Conservation (phyloP, 2,329 filamentous ascomycete species). For the Verticillium alfalfae region DNA sequence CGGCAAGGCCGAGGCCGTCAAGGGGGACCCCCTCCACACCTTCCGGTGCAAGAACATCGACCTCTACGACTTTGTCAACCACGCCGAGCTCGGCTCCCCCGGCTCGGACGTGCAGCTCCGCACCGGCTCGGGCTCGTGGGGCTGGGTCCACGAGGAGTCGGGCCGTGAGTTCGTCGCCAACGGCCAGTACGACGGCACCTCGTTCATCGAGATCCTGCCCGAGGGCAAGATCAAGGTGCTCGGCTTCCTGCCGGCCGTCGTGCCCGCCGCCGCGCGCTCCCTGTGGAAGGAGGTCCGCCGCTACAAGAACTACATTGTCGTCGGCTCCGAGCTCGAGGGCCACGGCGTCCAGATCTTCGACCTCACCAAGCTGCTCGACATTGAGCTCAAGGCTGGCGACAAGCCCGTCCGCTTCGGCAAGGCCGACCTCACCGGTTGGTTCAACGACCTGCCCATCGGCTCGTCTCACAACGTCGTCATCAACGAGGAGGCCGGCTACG, state of each 20-base stretch:
- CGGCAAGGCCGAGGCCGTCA: conserved; percentile 8
- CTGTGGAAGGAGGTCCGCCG: conserved; percentile 29
- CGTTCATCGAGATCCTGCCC: conserved; percentile 33
- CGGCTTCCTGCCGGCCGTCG: conserved; percentile 24
- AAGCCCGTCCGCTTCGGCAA: conserved; percentile 23
- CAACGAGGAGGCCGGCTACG: conserved; percentile 36
- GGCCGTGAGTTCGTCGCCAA: conserved; percentile 18
- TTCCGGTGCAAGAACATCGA: conserved; percentile 27
- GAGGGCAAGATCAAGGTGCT: conserved; percentile 33
- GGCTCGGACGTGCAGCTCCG: conserved; percentile 9
- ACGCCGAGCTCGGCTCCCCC: conserved; percentile 40
- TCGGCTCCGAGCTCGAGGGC: conserved; percentile 30
- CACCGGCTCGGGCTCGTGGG: conserved; percentile 24
- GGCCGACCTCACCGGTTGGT: conserved; percentile 21
- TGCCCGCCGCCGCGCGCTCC: neutral
- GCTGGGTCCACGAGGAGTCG: conserved; percentile 29
- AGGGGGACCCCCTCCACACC: conserved; percentile 9
- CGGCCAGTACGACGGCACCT: conserved; percentile 27
- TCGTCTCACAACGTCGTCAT: conserved; percentile 40
- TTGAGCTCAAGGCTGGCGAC: conserved; percentile 32
- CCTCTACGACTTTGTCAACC: conserved; percentile 45
- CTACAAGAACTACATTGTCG: conserved; percentile 24
- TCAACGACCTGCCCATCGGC: conserved; percentile 11
- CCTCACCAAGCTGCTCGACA: conserved; percentile 43
- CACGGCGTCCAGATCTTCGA: conserved; percentile 59